phyloP scores from a whole-genome alignment of 345 rosid genomes.

The Physaria fendleri region DNA sequence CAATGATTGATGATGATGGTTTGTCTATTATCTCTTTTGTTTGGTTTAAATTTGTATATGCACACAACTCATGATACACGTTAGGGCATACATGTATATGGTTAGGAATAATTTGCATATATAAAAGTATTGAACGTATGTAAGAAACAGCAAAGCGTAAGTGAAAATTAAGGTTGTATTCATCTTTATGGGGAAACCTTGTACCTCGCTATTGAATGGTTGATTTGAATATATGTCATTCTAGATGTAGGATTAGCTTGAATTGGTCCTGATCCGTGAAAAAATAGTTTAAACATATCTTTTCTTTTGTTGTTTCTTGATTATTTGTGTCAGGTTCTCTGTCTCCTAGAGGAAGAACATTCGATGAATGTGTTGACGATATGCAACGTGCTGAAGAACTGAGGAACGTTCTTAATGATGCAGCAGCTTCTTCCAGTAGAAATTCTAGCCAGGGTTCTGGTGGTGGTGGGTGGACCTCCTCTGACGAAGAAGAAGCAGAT shows the following conservation, averaged over 20 bases:
- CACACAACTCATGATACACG: background rate
- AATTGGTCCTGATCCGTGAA: background rate
- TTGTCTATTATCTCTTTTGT: slow-evolving; percentile 20
- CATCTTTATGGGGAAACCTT: background rate
- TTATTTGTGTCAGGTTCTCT: slow-evolving; percentile 40
- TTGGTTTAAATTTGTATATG: background rate
- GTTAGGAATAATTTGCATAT: background rate
- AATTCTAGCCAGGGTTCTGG: slow-evolving; percentile 29
- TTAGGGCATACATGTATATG: background rate
- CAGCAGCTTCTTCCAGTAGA: slow-evolving; percentile 69
- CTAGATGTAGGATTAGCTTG: background rate
- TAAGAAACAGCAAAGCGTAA: background rate
- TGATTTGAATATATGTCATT: background rate
- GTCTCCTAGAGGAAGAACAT: slow-evolving; percentile 53
- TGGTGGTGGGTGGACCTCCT: slow-evolving; percentile 77
- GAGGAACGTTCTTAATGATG: slow-evolving; percentile 50
- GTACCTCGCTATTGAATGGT: background rate
- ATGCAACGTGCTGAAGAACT: slow-evolving; percentile 66
- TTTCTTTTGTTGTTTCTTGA: background rate
- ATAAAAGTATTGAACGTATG: background rate
- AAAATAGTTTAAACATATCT: background rate
- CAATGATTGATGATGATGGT: slow-evolving; percentile 90
- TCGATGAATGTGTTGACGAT: slow-evolving; percentile 51
- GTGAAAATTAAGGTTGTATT: background rate
- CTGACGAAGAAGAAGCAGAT: slow-evolving; percentile 87